Conservation (phyloP, 2,329 filamentous ascomycete genomes). For the Xylaria sp. region DNA sequence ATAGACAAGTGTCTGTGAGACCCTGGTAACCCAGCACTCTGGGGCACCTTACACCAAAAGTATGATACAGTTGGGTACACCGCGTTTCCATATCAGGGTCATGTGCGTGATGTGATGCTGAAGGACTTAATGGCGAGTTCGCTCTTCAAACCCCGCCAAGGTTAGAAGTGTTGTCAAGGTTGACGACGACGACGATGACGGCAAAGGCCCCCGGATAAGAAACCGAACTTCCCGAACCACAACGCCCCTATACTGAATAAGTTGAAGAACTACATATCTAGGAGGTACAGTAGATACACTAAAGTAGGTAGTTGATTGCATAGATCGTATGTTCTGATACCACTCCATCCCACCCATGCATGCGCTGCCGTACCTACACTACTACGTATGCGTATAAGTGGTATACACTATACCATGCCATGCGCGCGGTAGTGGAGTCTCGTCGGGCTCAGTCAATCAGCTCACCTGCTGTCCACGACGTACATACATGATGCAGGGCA, state of each 20-base stretch:
- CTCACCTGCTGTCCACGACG: constrained; percentile 26
- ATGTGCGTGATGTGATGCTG: not conserved
- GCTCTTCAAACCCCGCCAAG: not conserved
- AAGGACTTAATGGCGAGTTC: not conserved
- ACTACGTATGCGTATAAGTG: constrained; percentile 11
- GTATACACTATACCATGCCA: constrained; percentile 22
- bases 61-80: not conserved
- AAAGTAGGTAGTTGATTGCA: constrained; percentile 18
- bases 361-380: constrained; percentile 33
- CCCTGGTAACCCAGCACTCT: constrained; percentile 26
- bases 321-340: constrained; percentile 33
- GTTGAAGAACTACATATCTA: not conserved
- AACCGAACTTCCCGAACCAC: constrained; percentile 22
- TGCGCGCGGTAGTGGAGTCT: constrained; percentile 33
- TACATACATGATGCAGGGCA: constrained; percentile 36
- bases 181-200: not conserved
- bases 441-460: constrained; percentile 35
- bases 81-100: not conserved
- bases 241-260: not conserved
- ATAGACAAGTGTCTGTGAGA: constrained; percentile 11
- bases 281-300: not conserved
- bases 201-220: constrained; percentile 7
- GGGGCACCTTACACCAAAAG: constrained; percentile 1
- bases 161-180: not conserved
- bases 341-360: constrained; percentile 23